Base-by-base conservation (phyloP, 805 yeast species). In the Candida ficus region DNA sequence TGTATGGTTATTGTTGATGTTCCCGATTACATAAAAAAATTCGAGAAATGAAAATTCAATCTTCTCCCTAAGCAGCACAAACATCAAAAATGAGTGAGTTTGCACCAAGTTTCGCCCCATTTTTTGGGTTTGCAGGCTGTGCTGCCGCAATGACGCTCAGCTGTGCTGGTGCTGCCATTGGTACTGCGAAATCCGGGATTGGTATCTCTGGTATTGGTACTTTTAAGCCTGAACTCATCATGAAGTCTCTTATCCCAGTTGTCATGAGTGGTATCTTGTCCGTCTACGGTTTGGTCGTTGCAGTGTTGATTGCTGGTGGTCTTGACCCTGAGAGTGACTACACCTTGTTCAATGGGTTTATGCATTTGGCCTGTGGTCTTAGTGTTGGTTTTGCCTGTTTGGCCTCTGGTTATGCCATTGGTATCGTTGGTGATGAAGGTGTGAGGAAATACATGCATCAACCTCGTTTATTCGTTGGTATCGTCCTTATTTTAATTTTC, bases 201-300 rank as follows among this genome's bases (percentile, higher is more conserved):
- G 99, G 99, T 74, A 93, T 93, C 55, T 71, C 97, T 25, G 99
- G 98, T 73, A 89, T 93, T 50, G 97, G 98, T 71, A 84, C 96
- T 35, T 93, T 91, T 69, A 85, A 86, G 61, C 99, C 99, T 11
- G 99, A 93, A 58, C 71, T 93, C 57, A 89, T 93, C 57, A 93
- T 93, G 98, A 86, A 83, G 64, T 83, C 93, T 7, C 71, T 93
- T 37, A 90, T 93, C 53, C 99, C 99, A 14, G 99, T 93, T 35
- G 96, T 93, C 49, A 89, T 93, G 95, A 80, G 93, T 48, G 99
- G 99, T 78, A 93, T 93, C 58, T 70, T 93, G 45, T 89, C 98
- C 10, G 96, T 93, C 38, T 93, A 93, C 62, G 99, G 99, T 3
- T 73, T 93, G 38, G 99, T 93, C 18, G 99, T 93, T 35, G 84